phyloP scores from a whole-genome alignment of 345 rosid genomes.

The Arabis alpina region DNA sequence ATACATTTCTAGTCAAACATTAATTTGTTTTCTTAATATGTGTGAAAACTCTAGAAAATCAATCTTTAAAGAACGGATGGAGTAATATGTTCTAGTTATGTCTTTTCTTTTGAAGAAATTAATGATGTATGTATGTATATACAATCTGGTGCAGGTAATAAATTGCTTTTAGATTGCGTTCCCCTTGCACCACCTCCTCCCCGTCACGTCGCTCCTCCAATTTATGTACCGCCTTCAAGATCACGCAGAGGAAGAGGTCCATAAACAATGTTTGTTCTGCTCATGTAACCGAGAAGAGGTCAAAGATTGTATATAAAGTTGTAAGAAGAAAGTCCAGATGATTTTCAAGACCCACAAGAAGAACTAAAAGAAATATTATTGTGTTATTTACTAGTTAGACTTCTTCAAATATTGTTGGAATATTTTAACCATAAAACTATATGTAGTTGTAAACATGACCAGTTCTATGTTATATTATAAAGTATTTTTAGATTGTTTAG shows the following conservation, averaged over 20 bases:
- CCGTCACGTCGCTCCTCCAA: neutral
- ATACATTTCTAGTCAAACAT: too few species aligned
- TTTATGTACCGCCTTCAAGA: conserved; percentile 3
- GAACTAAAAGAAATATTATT: too few species aligned
- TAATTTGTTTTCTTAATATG: too few species aligned
- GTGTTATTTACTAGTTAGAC: neutral
- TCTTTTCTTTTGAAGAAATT: neutral
- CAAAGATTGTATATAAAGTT: neutral
- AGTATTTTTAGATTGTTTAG: too few species aligned
- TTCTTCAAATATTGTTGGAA: neutral
- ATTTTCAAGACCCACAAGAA: neutral
- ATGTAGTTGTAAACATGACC: neutral
- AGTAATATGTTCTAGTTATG: neutral
- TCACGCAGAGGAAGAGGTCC: conserved; percentile 12
- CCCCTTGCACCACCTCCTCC: neutral
- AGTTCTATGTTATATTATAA: neutral
- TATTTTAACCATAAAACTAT: neutral
- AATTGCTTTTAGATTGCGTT: neutral
- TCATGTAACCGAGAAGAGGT: neutral
- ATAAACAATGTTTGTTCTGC: neutral
- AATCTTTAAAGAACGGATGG: too few species aligned
- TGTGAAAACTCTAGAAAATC: too few species aligned
- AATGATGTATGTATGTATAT: neutral
- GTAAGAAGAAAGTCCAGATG: neutral
- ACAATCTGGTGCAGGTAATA: conserved; percentile 5